Base-by-base conservation (phyloP, 768 basidiomycete species). In the Leccinum aurantiacum region DNA sequence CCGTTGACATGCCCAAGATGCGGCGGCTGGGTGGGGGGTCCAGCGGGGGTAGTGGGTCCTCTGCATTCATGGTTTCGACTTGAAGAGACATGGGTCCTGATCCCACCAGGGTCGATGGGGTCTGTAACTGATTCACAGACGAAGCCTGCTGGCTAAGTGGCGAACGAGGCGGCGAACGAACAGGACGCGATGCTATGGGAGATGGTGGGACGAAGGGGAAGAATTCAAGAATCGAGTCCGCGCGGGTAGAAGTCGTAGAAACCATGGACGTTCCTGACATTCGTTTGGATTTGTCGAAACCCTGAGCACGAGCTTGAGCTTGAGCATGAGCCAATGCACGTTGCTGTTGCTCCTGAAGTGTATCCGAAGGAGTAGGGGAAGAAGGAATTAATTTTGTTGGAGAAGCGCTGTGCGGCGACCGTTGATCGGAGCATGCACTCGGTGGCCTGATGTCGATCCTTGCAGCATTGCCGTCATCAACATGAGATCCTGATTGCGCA, bases 171-270 rank as follows among this genome's bases (percentile, higher is more conserved):
- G 89, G 89, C 3, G 89, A 86, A 61, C 90, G 80, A 65, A 86
- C 77, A 10, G 90, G 91, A 56, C 88, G 80, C 64, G 90, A 85
- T n/a, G 90, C 91, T 60, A 93, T 92, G 6, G 92, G 92, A 8
- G 91, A 92, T 1, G 92, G 92, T 24, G 92, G 92, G 9, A 94
- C 91, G 70, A 94, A 93, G 37, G 90, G 90, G 80, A 94, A 94
- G 14, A 85, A 87, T 73, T 92, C 91, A 27, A 93, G 80, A 64
- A 93, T 91, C 3, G 91, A 93, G 69, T 93, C 91, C 27, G 90
- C 89, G 53, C 83, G 82, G 3, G 88, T 88, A 10, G 89, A 89
- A 14, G 88, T 77, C 13, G 84, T 84, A 33, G 87, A 88, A 58
- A 87, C 73, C 52, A 84, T 82, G 31, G 89, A 91, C 6, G 85